phyloP scores from a whole-genome alignment of 148 eudicot species.

The Simmondsia chinensis region DNA sequence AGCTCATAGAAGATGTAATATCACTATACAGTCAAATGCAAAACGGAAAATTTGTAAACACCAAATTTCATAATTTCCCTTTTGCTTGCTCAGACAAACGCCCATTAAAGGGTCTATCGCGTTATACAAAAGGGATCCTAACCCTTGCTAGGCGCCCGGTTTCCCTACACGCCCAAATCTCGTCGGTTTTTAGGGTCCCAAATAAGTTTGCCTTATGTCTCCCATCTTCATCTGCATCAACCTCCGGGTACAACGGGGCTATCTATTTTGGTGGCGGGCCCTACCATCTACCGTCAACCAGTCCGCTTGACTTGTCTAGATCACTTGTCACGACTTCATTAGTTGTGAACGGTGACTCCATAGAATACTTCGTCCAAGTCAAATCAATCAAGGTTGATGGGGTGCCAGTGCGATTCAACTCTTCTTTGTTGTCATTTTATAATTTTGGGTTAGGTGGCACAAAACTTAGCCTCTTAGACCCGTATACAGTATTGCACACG shows the following conservation, averaged over 20 bases:
- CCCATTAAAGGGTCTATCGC: constrained; percentile 20
- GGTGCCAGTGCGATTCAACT: constrained; percentile 9
- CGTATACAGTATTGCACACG: constrained; percentile 34
- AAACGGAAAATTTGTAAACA: neutral
- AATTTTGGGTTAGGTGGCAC: constrained; percentile 24
- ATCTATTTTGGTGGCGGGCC: constrained; percentile 29
- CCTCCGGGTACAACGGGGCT: constrained; percentile 17
- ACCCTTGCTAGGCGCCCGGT: constrained; percentile 11
- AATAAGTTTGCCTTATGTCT: constrained; percentile 33
- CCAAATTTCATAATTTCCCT: constrained; percentile 7
- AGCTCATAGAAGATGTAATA: neutral
- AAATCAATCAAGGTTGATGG: constrained; percentile 23
- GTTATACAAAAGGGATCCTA: constrained; percentile 17
- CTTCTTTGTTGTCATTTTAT: constrained; percentile 18
- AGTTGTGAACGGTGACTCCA: constrained; percentile 18
- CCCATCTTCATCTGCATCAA: constrained; percentile 10
- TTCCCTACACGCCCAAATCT: constrained; percentile 20
- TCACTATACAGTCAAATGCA: constrained; percentile 1
- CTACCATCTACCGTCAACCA: constrained; percentile 12
- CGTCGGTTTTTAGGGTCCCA: constrained; percentile 16
- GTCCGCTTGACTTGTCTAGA: constrained; percentile 7
- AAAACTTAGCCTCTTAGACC: constrained; percentile 19
- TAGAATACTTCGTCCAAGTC: constrained; percentile 31
- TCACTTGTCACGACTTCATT: constrained; percentile 22
- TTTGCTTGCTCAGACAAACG: constrained; percentile 11